Conservation (phyloP, 192 early-diverging fungal species). For the Linnemannia hyalina region DNA sequence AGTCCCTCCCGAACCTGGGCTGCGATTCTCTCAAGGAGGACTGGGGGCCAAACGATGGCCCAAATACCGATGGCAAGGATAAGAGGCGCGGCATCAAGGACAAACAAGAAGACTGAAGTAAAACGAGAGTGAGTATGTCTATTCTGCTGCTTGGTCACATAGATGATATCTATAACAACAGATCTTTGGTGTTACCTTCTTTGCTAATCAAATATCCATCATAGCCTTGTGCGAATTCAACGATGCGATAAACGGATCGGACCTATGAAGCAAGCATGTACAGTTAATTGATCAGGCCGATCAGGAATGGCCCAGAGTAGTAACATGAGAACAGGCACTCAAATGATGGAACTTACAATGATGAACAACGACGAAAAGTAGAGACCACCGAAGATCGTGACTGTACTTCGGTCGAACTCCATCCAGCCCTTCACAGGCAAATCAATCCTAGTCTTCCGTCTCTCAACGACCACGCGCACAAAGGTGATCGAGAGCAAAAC, state of each 20-base stretch:
- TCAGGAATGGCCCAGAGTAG: background rate
- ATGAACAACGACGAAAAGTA: constrained; percentile 38
- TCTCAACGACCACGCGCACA: constrained; percentile 14
- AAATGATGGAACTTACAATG: constrained; percentile 16
- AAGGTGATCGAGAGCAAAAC: constrained; percentile 10
- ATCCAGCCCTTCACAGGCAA: too few species aligned
- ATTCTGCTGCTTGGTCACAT: background rate
- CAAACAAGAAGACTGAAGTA: constrained; percentile 24
- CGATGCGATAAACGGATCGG: constrained; percentile 36
- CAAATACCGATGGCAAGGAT: constrained; percentile 40
- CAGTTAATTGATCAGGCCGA: background rate
- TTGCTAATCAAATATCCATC: constrained; percentile 15
- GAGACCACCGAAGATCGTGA: background rate
- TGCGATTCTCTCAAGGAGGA: constrained; percentile 7
- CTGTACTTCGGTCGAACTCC: constrained; percentile 9
- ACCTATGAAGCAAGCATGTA: background rate
- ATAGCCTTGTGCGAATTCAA: constrained; percentile 33
- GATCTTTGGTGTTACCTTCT: constrained; percentile 17
- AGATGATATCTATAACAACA: background rate
- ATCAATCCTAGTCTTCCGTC: background rate
- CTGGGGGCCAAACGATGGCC: constrained; percentile 27
- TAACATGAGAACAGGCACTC: background rate
- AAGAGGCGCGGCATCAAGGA: constrained; percentile 36
- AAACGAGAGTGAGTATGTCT: background rate
- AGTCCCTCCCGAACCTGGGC: background rate